Base-by-base conservation (phyloP, 2,329 filamentous ascomycete genomes). In the Penicillium oxalicum region DNA sequence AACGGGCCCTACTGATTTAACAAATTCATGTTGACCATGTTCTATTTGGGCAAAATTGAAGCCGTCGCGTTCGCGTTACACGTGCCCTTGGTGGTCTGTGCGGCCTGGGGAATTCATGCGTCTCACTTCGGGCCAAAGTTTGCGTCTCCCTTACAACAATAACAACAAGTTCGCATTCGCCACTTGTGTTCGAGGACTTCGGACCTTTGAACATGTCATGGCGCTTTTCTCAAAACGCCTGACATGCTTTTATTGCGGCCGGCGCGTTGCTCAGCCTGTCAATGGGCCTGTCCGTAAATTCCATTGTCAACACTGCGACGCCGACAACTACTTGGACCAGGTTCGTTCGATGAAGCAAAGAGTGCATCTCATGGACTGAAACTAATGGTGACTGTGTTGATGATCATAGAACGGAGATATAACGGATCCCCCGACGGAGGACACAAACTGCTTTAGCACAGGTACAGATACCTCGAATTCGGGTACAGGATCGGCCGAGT, bases 241-340 rank as follows among this genome's bases (percentile, higher is more conserved):
- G 58, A 74, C 73, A 54, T 95, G 90, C 76, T 91, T 94, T 74
- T 94, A 91, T 70, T 95, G 91, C 69, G 86, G 87, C 59, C 77
- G 77, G 65, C 81, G 79, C 58, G 86, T 86, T 32, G 74, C 76
- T 32, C 75, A 80, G 48, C 74, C 70, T 55, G 83, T 79, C 60
- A 78, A 82, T 59, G 79, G 80, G 28, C 63, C 66, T 45, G 75
- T 81, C 48, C 77, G 76, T 65, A 78, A 82, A 61, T 95, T 91
- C 70, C 75, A 83, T 40, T 95, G 90, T 70, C 71, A 78, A 18
- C 74, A 79, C 52, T 98, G 93, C 74, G 87, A 93, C 61, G 87
- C 91, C 13, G 83, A 85, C 50, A 98, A 97, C 69, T 87, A 88
- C 72, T 76, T 96, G 29, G 93, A 98, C 66, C 78, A 91, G 74